Evolutionary conservation across 2,329 filamentous ascomycete genomes (phyloP), one percentile per base, ranked within the genome.

Genomic region (Talaromyces sp.): DNA sequence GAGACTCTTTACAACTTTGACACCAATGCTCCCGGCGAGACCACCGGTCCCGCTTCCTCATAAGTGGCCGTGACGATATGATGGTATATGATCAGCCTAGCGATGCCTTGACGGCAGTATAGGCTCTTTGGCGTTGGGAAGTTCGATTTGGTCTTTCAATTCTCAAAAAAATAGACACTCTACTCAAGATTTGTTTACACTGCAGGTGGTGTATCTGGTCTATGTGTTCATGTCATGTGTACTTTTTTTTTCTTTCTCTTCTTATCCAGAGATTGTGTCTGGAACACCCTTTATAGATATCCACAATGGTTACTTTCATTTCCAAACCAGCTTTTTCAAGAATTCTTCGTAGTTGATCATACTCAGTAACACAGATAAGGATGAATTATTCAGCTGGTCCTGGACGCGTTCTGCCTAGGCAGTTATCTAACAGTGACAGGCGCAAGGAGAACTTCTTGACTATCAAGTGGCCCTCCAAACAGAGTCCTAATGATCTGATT

Each of bases 1-100:
- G 61, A 62, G 19, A 52, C 53, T 11, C 56, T 62, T 37, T 61
- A 62, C 39, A 51, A 60, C 39, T 61, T 62, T 22, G 57, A 59
- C 46, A 51, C 35, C 43, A 48, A 55, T 35, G 57, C 50, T 22
- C 37, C 57, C 3, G 57, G 57, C n/a, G 17, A 56, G 19, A 13
- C 53, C 21, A 17, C 31, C 31, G 53, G 53, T 19, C 53, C 53
- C 28, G 53, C 39, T n/a, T 48, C 53, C 31, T 22, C 31, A 35
- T 56, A 48, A 56, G 40, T 21, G 25, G 25, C 31, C 28, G 15
- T 31, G 36, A 57, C 36, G n/a, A 53, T 35, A 48, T 35, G 45
- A 48, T 48, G 10, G 17, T 48, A 15, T 35, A 48, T 48, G 28
- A 21, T 33, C 28, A 46, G 15, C 17, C 25, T 19, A n/a, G 17